Conservation (phyloP, 2,329 filamentous ascomycete genomes). For the Aspergillus sp. region DNA sequence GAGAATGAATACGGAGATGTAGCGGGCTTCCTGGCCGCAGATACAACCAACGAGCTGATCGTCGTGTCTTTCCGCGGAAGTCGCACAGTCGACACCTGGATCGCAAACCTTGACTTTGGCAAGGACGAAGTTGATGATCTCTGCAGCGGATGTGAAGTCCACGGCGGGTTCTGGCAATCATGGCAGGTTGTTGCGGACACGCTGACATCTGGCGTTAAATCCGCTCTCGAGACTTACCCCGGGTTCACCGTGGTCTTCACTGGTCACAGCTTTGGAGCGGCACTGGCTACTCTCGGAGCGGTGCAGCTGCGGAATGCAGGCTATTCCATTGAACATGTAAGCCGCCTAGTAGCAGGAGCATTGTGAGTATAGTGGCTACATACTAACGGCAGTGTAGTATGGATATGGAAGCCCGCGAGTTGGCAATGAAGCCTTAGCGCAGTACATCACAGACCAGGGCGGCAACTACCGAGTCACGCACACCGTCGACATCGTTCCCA, state of each 20-base stretch:
- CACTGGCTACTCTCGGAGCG: slow-evolving; percentile 50
- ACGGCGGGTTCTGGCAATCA: slow-evolving; percentile 49
- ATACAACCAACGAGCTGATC: slow-evolving; percentile 43
- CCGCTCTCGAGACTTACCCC: slow-evolving; percentile 32
- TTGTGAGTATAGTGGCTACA: not conserved
- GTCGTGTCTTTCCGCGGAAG: slow-evolving; percentile 40
- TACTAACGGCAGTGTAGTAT: slow-evolving; percentile 31
- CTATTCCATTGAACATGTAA: slow-evolving; percentile 44
- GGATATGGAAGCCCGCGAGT: slow-evolving; percentile 45
- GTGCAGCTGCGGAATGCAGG: slow-evolving; percentile 46
- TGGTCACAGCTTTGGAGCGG: slow-evolving; percentile 54
- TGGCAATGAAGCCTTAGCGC: slow-evolving; percentile 38
- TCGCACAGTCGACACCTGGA: slow-evolving; percentile 30
- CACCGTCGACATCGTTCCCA: slow-evolving; percentile 39
- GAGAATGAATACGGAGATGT: slow-evolving; percentile 37
- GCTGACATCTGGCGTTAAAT: slow-evolving; percentile 40
- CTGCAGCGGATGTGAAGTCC: slow-evolving; percentile 46
- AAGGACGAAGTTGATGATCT: slow-evolving; percentile 33
- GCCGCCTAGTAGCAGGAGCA: slow-evolving; percentile 2
- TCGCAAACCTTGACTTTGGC: slow-evolving; percentile 33
- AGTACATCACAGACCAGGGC: slow-evolving; percentile 39
- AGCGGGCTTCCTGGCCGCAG: slow-evolving; percentile 49
- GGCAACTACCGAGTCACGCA: slow-evolving; percentile 41
- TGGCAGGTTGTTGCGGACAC: slow-evolving; percentile 41
- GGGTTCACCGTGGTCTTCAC: slow-evolving; percentile 46